Evolutionary conservation across 768 basidiomycete genomes (phyloP).

Genomic region (Amanita rimosa): DNA sequence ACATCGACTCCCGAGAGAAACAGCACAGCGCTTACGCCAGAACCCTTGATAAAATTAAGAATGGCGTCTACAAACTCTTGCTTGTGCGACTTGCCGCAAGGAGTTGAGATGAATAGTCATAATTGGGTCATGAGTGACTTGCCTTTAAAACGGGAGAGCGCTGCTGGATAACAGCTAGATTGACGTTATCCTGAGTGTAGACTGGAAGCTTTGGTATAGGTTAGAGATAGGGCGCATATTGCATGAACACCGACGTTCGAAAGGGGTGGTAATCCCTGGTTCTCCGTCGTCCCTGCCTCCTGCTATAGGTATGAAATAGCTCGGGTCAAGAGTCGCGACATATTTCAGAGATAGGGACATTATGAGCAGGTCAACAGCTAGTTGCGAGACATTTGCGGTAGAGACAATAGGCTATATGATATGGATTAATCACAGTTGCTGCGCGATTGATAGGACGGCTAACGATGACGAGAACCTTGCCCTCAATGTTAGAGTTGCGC

Average conservation of each 20-base stretch:
- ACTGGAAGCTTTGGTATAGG: conserved; percentile 29
- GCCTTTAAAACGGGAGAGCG: conserved; percentile 75
- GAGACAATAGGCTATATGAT: conserved; percentile 55
- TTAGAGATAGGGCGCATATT: not conserved
- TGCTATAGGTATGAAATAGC: conserved; percentile 56
- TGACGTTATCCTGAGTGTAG: conserved; percentile 39
- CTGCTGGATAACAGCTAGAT: conserved; percentile 63
- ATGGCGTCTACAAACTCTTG: conserved; percentile 51
- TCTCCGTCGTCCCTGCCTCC: conserved; percentile 57
- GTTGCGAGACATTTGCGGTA: conserved; percentile 71
- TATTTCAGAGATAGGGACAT: conserved; percentile 47
- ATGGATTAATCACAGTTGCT: not conserved
- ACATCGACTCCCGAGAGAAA: conserved; percentile 71
- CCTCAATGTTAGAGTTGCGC: conserved; percentile 1
- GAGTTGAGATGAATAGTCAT: conserved; percentile 2
- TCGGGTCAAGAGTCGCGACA: conserved; percentile 54
- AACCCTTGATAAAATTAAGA: conserved; percentile 41
- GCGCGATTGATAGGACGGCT: not conserved
- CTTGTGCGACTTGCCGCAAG: conserved; percentile 42
- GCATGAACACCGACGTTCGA: conserved; percentile 49
- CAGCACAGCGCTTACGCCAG: conserved; percentile 39
- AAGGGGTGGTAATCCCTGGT: conserved; percentile 57
- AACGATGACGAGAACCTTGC: conserved; percentile 5
- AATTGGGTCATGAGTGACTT: conserved; percentile 8
- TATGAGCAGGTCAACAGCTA: conserved; percentile 67